Evolutionary conservation across 2,329 filamentous ascomycete species (phyloP).

Genomic region (Fusarium equiseti): DNA sequence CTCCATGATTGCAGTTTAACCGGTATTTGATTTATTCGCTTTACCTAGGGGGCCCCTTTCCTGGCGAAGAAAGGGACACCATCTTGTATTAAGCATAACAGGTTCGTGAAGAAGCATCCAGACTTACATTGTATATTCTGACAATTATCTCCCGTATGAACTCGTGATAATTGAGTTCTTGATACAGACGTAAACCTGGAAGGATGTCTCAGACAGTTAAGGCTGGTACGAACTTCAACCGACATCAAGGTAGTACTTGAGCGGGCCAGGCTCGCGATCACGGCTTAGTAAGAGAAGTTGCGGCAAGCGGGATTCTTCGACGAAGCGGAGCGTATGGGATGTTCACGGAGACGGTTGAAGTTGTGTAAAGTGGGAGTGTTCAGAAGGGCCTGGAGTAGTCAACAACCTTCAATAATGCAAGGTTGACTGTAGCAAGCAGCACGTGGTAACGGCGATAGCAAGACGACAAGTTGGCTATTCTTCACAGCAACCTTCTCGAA

Average conservation of each 20-base stretch:
- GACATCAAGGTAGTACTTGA: constrained; percentile 67
- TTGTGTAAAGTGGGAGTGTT: constrained; percentile 13
- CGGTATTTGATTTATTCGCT: constrained; percentile 38
- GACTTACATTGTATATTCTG: constrained; percentile 63
- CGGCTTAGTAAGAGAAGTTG: constrained; percentile 25
- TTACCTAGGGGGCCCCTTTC: constrained; percentile 39
- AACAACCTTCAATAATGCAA: constrained; percentile 22
- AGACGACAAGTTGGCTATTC: constrained; percentile 45
- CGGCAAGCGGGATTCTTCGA: constrained; percentile 24
- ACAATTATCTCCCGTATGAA: constrained; percentile 69
- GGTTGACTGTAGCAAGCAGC: constrained; percentile 36
- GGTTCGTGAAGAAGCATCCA: constrained; percentile 22
- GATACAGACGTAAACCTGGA: constrained; percentile 69
- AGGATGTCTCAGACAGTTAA: constrained; percentile 68
- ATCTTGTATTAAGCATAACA: constrained; percentile 42
- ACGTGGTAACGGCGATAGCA: constrained; percentile 42
- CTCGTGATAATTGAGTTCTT: constrained; percentile 66
- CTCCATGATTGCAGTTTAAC: constrained; percentile 58
- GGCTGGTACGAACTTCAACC: constrained; percentile 68
- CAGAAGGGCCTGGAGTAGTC: constrained; percentile 11
- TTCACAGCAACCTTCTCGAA: constrained; percentile 40
- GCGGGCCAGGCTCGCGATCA: constrained; percentile 47
- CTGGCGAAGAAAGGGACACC: constrained; percentile 35
- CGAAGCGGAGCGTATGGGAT: constrained; percentile 10
- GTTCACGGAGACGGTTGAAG: constrained; percentile 15